These are phyloP conservation scores for Gryganskiella cystojenkinii DNA, from an alignment of 192 early-diverging fungal genomes.

Conservation along the genomic window DNA sequence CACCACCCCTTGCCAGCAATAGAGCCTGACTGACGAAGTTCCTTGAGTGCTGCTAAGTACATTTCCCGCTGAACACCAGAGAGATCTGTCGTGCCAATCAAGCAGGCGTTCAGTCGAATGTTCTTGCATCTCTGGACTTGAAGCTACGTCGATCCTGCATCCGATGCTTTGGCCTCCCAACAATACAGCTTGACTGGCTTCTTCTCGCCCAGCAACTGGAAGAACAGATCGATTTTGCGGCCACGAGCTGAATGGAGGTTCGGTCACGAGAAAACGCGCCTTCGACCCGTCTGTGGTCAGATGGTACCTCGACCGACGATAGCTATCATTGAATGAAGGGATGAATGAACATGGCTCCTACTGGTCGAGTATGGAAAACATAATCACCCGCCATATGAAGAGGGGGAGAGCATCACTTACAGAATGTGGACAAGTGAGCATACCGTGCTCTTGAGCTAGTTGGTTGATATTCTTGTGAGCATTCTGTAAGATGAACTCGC, in stretches of 20 bases:
- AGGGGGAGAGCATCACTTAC: background rate
- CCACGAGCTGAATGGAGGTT: constrained; percentile 7
- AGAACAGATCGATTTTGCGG: constrained; percentile 7
- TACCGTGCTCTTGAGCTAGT: constrained; percentile 2
- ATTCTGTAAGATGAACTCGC: no score
- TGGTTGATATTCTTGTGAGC: no score
- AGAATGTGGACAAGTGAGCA: constrained; percentile 10
- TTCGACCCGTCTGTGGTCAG: background rate
- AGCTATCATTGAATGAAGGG: background rate
- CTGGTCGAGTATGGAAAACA: background rate
- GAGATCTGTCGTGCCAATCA: constrained; percentile 2
- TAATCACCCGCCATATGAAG: background rate
- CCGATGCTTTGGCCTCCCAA: constrained; percentile 7
- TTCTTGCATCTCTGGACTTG: constrained; percentile 8
- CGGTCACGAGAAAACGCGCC: constrained; percentile 7
- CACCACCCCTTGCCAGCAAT: no score
- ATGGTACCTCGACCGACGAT: constrained; percentile 1
- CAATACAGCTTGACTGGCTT: constrained; percentile 3
- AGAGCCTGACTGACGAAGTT: no score
- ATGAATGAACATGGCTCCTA: constrained; percentile 1
- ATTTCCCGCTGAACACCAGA: no score
- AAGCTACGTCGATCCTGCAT: constrained; percentile 5
- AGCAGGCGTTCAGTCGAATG: constrained; percentile 7
- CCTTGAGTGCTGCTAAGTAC: no score
- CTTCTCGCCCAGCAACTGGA: constrained; percentile 9